These are phyloP conservation scores for Hanseniaspora taiwanica DNA, from an alignment of 805 yeast species.

Conservation along the genomic window DNA sequence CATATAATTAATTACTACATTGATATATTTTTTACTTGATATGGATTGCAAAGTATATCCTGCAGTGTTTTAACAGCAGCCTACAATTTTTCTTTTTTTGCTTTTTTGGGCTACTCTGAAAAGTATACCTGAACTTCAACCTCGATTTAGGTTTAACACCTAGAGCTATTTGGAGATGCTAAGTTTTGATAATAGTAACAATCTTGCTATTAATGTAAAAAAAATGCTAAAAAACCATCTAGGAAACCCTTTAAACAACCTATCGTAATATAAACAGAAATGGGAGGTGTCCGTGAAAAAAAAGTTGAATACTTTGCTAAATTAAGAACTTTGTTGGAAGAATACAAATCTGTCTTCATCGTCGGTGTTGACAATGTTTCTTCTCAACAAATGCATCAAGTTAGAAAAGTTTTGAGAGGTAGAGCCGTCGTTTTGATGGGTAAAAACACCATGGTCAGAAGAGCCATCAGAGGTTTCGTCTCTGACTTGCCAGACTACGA, in stretches of 20 bases:
- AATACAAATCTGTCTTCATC: conserved; percentile 94
- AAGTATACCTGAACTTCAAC: no score
- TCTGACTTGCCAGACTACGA: conserved; percentile 92
- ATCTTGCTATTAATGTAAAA: not conserved
- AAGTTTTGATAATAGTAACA: not conserved
- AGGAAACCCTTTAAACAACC: conserved; percentile 72
- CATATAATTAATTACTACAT: no score
- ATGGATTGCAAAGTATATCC: no score
- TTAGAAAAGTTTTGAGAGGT: conserved; percentile 93
- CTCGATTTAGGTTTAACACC: no score
- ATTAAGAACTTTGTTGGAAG: conserved; percentile 89
- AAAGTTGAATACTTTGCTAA: conserved; percentile 90
- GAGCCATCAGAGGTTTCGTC: conserved; percentile 96
- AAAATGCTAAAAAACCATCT: not conserved
- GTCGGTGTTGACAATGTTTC: conserved; percentile 99
- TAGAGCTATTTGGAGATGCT: not conserved
- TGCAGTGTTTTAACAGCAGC: no score
- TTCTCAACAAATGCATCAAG: conserved; percentile 99
- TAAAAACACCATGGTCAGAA: conserved; percentile 99
- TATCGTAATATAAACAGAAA: conserved; percentile 81
- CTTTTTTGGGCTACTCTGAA: no score
- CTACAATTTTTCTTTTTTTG: no score
- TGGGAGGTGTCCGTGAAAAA: conserved; percentile 99
- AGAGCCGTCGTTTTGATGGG: conserved; percentile 97
- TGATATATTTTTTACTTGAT: no score